Base-by-base conservation (phyloP, 495 filamentous ascomycete genomes). In the Podospora didyma region DNA sequence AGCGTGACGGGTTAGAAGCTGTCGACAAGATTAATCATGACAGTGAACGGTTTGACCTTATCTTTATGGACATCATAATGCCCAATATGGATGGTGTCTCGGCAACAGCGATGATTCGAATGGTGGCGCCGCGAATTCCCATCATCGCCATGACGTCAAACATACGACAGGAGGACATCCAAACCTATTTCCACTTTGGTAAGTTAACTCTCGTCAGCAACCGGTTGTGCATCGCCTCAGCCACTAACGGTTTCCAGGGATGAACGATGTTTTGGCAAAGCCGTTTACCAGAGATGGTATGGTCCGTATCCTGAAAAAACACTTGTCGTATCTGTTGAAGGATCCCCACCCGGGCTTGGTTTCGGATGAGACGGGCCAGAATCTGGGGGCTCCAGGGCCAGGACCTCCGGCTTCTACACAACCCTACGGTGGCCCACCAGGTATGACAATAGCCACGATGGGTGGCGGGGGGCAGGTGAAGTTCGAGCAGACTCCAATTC, bases 21-120 rank as follows among this genome's bases (percentile, higher is more conserved):
- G 92, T 97, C 41, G 90, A 89, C 69, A 97, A 96, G 69, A 86
- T 96, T 65, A 91, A 89, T 67, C 75, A 78, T 31, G 87, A 88
- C 16, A 55, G 66, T 28, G 83, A 85, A 17, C 90, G 89, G 34
- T 97, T 95, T 70, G 92, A 97, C 66, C 73, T 98, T 41, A 90
- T 98, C 45, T 81, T 97, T 44, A 98, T 98, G 94, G 95, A 97
- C 74, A 97, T 98, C 62, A 96, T 97, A 57, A 97, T 98, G 93
- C 94, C 94, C 16, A 87, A 93, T 64, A 77, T 98, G 17, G 94
- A 97, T 66, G 94, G 94, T 49, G 91, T 97, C 26, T 96, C 92
- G 10, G 94, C 94, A 22, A 96, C 92, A 47, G 89, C 92, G 65
- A 84, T 96, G 55, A 96, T 98, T 59, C 87, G 95, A 53, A 89